phyloP scores from a whole-genome alignment of 2,329 filamentous ascomycete species.

The Amesomyces nigricolor region DNA sequence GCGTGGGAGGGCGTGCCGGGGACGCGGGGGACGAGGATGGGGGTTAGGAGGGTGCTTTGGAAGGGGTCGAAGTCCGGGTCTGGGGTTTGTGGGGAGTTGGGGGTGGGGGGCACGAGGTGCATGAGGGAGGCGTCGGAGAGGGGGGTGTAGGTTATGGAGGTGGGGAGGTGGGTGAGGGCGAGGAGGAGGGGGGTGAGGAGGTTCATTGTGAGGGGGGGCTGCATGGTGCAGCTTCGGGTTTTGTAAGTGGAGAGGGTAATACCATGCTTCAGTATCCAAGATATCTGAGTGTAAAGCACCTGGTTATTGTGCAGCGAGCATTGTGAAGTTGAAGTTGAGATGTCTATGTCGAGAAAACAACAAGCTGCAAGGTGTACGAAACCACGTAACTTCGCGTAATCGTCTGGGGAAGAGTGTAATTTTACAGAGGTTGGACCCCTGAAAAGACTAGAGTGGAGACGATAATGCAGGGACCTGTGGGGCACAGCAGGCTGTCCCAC shows the following conservation, averaged over 20 bases:
- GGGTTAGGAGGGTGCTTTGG: constrained; percentile 65
- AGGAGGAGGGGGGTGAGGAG: neutral
- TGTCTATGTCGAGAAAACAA: too few species aligned
- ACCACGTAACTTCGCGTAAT: too few species aligned
- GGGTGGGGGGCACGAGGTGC: constrained; percentile 29
- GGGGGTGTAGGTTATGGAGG: constrained; percentile 36
- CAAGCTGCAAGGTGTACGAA: too few species aligned
- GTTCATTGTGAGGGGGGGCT: constrained; percentile 5
- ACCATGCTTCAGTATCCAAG: neutral
- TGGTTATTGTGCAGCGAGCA: constrained; percentile 15
- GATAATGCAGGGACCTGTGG: too few species aligned
- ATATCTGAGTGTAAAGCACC: too few species aligned
- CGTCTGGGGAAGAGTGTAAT: too few species aligned
- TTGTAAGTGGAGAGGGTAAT: neutral
- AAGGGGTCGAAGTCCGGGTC: constrained; percentile 73
- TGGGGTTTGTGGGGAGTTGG: constrained; percentile 32
- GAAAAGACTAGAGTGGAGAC: too few species aligned
- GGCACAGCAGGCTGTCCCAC: too few species aligned
- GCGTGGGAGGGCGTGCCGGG: constrained; percentile 74
- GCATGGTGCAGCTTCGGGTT: neutral
- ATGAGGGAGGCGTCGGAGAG: constrained; percentile 71
- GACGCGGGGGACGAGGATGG: constrained; percentile 82
- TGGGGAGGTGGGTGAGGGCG: neutral
- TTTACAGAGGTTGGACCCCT: too few species aligned
- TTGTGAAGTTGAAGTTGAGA: too few species aligned